Evolutionary conservation across 257 asterid species (phyloP).

Genomic region (Rubia yunnanensis): DNA sequence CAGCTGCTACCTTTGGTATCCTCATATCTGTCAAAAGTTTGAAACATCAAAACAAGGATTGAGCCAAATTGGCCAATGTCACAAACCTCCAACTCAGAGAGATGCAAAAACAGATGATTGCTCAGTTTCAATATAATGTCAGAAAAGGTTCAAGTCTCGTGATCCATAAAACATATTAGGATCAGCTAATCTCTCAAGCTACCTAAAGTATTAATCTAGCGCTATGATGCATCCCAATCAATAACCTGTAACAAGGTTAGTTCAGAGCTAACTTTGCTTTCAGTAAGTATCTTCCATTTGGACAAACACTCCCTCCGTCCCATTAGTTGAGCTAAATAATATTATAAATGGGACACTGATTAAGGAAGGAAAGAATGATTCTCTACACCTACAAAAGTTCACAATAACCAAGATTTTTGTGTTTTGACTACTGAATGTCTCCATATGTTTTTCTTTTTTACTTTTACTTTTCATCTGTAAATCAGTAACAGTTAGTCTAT

Average conservation of each 20-base stretch:
- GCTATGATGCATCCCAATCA: not conserved
- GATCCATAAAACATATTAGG: not conserved
- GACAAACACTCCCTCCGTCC: not conserved
- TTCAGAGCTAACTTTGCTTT: not conserved
- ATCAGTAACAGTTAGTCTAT: no score
- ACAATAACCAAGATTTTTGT: no score
- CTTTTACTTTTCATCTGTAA: no score
- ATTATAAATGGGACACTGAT: not conserved
- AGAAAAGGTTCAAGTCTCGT: not conserved
- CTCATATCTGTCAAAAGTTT: constrained; percentile 56
- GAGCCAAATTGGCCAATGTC: not conserved
- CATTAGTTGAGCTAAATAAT: not conserved
- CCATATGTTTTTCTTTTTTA: no score
- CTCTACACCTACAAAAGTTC: no score
- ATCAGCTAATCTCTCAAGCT: not conserved
- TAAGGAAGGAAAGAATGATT: no score
- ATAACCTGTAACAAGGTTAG: not conserved
- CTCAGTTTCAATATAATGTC: not conserved
- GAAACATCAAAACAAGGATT: not conserved
- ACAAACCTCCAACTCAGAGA: not conserved
- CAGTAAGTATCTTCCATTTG: not conserved
- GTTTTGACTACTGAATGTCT: no score
- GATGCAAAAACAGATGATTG: not conserved
- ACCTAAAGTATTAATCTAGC: not conserved
- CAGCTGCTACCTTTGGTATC: constrained; percentile 63